A percentile compares a stretch with the other conserved stretches of the same genome.
Conservation (phyloP, 345 rosid genomes). For the Moricandia moricandioides region DNA sequence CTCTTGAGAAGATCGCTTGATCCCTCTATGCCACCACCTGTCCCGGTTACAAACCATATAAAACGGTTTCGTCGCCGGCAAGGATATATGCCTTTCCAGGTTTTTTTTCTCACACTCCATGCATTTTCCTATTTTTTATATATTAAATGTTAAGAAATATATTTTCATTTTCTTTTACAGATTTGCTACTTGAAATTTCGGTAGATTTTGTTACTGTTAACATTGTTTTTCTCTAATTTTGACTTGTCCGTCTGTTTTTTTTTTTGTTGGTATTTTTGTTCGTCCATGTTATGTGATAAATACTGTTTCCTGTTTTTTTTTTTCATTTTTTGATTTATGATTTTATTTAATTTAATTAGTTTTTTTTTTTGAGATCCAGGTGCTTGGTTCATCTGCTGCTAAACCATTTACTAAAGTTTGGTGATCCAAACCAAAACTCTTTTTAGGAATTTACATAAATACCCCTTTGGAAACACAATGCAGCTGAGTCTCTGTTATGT, state of each 20-base stretch:
- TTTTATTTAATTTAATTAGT: background rate
- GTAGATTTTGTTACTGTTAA: slow-evolving; percentile 16
- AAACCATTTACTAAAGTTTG: slow-evolving; percentile 3
- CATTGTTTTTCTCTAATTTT: background rate
- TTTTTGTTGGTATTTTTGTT: background rate
- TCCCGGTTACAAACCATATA: slow-evolving; percentile 30
- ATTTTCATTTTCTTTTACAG: background rate
- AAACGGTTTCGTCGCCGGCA: slow-evolving; percentile 40
- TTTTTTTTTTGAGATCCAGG: slow-evolving; percentile 6
- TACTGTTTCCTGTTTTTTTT: background rate
- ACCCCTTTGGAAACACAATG: slow-evolving; percentile 24
- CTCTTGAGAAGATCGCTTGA: slow-evolving; percentile 35
- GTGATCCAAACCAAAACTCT: slow-evolving; percentile 23
- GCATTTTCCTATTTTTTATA: slow-evolving; percentile 5
- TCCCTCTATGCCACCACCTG: slow-evolving; percentile 41
- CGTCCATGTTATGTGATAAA: slow-evolving; percentile 8
- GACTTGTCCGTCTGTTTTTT: background rate
- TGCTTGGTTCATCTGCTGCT: slow-evolving; percentile 18
- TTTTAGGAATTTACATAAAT: slow-evolving; percentile 14
- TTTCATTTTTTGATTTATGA: background rate
- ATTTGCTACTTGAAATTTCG: background rate
- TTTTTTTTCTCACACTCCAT: slow-evolving; percentile 5
- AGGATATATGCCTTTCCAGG: slow-evolving; percentile 46
- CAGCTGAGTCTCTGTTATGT: slow-evolving; percentile 2
- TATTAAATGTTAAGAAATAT: background rate